phyloP scores from a whole-genome alignment of 192 early-diverging fungal genomes.

The Thamnidium elegans region DNA sequence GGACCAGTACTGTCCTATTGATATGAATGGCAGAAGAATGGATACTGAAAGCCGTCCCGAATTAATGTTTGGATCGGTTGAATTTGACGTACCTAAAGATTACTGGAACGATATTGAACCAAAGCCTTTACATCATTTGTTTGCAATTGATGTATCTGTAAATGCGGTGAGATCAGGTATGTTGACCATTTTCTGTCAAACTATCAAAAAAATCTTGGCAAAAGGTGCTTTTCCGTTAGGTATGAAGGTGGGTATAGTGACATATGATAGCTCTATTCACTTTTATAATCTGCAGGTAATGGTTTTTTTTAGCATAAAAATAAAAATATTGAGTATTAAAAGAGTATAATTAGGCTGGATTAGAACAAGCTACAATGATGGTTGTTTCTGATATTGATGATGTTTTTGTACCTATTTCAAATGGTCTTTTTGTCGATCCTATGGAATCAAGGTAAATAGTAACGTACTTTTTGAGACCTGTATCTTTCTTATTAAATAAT shows the following conservation, averaged over 20 bases:
- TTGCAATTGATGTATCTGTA: constrained; percentile 95
- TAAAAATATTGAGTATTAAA: not conserved
- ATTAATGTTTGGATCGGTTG: constrained; percentile 83
- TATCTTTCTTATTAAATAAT: no score
- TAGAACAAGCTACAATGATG: constrained; percentile 93
- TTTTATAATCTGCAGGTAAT: constrained; percentile 90
- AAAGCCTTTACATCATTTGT: constrained; percentile 72
- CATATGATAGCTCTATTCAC: constrained; percentile 86
- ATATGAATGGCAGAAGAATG: constrained; percentile 85
- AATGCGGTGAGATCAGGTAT: constrained; percentile 82
- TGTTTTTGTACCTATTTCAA: constrained; percentile 90
- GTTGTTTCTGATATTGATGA: constrained; percentile 90
- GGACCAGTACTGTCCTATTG: constrained; percentile 92
- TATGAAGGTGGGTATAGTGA: constrained; percentile 80
- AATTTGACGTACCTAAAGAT: constrained; percentile 80
- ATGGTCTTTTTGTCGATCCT: constrained; percentile 90
- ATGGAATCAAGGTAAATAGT: constrained; percentile 59
- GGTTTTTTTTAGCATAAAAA: not conserved
- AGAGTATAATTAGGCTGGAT: constrained; percentile 38
- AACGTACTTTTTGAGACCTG: not conserved
- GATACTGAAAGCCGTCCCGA: constrained; percentile 87
- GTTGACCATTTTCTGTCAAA: constrained; percentile 61
- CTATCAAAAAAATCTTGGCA: constrained; percentile 69
- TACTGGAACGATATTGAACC: constrained; percentile 58
- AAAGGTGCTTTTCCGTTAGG: constrained; percentile 48